Evolutionary conservation across 2,329 filamentous ascomycete genomes (phyloP).

Genomic region (Phaeosphaeriaceae sp.): DNA sequence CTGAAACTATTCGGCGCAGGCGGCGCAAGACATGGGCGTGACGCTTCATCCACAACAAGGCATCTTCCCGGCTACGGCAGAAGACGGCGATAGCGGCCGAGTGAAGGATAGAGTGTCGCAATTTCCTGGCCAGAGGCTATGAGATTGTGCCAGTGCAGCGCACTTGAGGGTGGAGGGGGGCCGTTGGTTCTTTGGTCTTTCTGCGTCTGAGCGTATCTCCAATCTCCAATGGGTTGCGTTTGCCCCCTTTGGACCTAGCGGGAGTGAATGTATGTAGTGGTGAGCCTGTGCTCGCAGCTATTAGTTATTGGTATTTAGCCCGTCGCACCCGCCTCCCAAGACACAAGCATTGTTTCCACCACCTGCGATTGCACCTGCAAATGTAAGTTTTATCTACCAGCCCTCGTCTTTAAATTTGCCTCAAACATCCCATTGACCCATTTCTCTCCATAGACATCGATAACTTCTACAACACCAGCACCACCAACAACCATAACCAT

Average conservation of each 20-base stretch:
- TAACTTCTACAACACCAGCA: slow-evolving; percentile 35
- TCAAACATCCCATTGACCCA: slow-evolving; percentile 34
- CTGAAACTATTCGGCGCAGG: slow-evolving; percentile 23
- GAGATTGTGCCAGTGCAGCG: slow-evolving; percentile 1
- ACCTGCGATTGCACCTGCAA: neutral
- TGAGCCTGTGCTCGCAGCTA: slow-evolving; percentile 18
- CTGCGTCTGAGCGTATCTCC: slow-evolving; percentile 33
- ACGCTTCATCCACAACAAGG: slow-evolving; percentile 4
- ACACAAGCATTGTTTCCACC: slow-evolving; percentile 1
- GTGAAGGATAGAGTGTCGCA: slow-evolving; percentile 19
- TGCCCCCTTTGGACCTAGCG: slow-evolving; percentile 1
- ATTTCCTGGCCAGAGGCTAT: slow-evolving; percentile 18
- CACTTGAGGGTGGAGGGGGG: neutral
- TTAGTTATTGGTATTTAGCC: slow-evolving; percentile 18
- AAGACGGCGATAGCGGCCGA: no score
- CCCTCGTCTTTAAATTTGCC: no score
- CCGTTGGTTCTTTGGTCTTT: slow-evolving; percentile 4
- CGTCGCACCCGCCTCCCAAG: slow-evolving; percentile 15
- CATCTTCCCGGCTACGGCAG: slow-evolving; percentile 6
- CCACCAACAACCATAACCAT: no score
- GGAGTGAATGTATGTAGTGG: slow-evolving; percentile 20
- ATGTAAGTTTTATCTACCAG: slow-evolving; percentile 3
- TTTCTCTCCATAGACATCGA: slow-evolving; percentile 42
- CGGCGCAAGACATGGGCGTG: slow-evolving; percentile 2
- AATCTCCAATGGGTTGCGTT: slow-evolving; percentile 7